Percentiles rank a stretch among this genome's conserved stretches.
These are phyloP conservation scores for Didymosphaeria variabile DNA, from an alignment of 2,329 filamentous ascomycete genomes.

Conservation along the genomic window DNA sequence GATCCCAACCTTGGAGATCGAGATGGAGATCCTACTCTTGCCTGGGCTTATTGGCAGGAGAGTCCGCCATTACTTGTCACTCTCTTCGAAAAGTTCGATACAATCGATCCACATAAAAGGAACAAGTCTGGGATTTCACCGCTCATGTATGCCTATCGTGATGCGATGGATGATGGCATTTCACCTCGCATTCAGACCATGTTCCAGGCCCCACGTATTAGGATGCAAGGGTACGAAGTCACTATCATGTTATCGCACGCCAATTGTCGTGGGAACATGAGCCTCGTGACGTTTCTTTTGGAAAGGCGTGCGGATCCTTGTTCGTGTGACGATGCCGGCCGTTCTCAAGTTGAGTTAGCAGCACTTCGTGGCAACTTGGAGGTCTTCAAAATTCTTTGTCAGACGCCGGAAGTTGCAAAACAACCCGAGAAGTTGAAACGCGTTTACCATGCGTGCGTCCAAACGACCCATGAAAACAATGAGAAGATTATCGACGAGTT, in stretches of 20 bases:
- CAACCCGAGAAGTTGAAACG: background rate
- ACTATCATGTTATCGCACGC: constrained; percentile 9
- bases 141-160: background rate
- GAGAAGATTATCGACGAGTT: constrained; percentile 2
- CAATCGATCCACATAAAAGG: background rate
- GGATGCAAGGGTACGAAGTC: background rate
- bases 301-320: constrained; percentile 3
- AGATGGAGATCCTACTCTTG: background rate
- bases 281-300: background rate
- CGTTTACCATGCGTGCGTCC: constrained; percentile 8
- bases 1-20: background rate
- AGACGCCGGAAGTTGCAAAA: background rate
- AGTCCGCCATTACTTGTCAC: background rate
- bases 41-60: background rate
- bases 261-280: background rate
- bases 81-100: background rate
- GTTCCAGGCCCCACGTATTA: background rate
- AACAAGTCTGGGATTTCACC: background rate
- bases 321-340: constrained; percentile 5
- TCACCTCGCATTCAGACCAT: background rate
- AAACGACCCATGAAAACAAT: background rate
- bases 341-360: constrained; percentile 7
- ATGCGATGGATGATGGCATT: background rate
- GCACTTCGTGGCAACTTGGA: constrained; percentile 7
- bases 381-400: constrained; percentile 1